Conservation (phyloP, 1,139 yeast species). For the Pichia sp. region DNA sequence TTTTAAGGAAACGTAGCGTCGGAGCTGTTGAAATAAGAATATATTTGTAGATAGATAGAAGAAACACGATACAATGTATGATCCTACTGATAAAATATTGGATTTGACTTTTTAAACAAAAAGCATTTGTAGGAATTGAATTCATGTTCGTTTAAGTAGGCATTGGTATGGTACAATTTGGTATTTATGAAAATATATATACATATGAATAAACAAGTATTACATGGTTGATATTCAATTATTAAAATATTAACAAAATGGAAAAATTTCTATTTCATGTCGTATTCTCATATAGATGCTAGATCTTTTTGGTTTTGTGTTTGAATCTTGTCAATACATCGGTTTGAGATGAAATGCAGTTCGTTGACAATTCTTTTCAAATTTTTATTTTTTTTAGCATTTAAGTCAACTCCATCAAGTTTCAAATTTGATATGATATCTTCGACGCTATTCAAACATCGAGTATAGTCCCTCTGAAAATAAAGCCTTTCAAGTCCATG, state of each 20-base stretch:
- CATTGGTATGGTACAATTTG: too few species aligned
- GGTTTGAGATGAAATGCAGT: conserved; percentile 33
- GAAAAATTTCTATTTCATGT: too few species aligned
- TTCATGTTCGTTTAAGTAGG: too few species aligned
- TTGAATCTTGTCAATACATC: conserved; percentile 27
- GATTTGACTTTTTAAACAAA: too few species aligned
- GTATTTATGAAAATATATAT: too few species aligned
- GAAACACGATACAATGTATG: too few species aligned
- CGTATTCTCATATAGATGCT: conserved; percentile 18
- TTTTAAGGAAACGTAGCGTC: conserved; percentile 42
- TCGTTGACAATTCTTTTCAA: conserved; percentile 40
- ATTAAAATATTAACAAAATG: too few species aligned
- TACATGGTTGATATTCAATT: too few species aligned
- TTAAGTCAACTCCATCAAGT: conserved; percentile 7
- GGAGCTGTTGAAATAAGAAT: conserved; percentile 53
- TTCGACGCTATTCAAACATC: conserved; percentile 36
- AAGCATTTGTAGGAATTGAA: too few species aligned
- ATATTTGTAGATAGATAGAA: conserved; percentile 2
- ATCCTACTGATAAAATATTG: too few species aligned
- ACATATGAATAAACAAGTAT: too few species aligned
- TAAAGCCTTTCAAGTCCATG: conserved; percentile 43
- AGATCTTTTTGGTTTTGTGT: conserved; percentile 15
- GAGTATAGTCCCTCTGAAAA: conserved; percentile 35
- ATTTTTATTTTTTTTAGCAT: conserved; percentile 24
- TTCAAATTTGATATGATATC: conserved; percentile 25